A percentile compares a stretch with the other conserved stretches of the same genome.
Evolutionary conservation across 805 yeast species (phyloP).

Genomic region (Saccharomycopsis microspora): DNA sequence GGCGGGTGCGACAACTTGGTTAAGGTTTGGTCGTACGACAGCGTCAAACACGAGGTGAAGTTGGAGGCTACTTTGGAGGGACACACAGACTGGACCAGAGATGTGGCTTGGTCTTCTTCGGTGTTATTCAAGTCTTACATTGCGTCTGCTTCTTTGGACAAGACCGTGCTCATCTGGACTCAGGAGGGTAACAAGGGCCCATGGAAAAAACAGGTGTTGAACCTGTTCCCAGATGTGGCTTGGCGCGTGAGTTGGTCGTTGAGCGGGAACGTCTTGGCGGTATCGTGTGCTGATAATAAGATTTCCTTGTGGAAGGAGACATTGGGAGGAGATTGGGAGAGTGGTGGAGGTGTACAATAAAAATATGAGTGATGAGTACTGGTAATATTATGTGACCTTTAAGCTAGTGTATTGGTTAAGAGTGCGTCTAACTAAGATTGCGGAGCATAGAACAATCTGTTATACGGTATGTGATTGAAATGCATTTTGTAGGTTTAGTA

Average conservation of each 20-base stretch:
- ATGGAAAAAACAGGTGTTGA: conserved; percentile 76
- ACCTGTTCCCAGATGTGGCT: conserved; percentile 88
- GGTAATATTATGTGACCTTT: no score
- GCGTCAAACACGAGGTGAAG: conserved; percentile 43
- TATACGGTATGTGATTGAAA: no score
- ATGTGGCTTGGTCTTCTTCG: conserved; percentile 96
- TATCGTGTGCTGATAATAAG: conserved; percentile 92
- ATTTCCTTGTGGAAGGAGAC: conserved; percentile 96
- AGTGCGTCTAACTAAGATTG: no score
- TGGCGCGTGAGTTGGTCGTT: conserved; percentile 99
- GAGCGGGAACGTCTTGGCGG: conserved; percentile 90
- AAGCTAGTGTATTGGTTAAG: no score
- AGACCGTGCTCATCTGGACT: conserved; percentile 91
- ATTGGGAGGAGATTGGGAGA: conserved; percentile 87
- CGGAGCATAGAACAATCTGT: no score
- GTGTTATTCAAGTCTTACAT: conserved; percentile 77
- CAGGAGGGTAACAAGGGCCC: conserved; percentile 52
- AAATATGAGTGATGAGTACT: background rate
- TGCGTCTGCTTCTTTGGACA: conserved; percentile 95
- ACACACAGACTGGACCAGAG: conserved; percentile 97
- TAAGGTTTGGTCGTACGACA: conserved; percentile 74
- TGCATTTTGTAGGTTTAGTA: no score
- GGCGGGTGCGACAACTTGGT: conserved; percentile 95
- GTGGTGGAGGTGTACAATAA: conserved; percentile 91
- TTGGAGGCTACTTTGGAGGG: conserved; percentile 76